Base-by-base conservation (phyloP, 2,329 filamentous ascomycete species). In the Phialocephala subalpina region DNA sequence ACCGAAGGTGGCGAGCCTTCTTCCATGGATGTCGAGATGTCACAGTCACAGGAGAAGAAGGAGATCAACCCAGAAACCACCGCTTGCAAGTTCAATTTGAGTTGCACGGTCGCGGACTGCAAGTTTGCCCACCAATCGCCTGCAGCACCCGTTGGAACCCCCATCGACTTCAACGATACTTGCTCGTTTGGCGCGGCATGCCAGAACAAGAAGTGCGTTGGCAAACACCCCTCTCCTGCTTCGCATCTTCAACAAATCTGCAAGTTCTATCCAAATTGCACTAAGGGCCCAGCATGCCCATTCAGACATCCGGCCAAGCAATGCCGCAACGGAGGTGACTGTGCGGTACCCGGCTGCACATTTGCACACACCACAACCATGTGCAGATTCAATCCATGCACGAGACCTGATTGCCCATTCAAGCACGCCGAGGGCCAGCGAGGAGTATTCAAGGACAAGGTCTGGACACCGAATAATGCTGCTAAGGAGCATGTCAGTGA, bases 71-170 rank as follows among this genome's bases (percentile, higher is more conserved):
- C 86, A 1, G 85, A 89, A 6, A 87, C 92, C 58, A 91, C 84
- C 16, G 83, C 95, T 68, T 99, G 96, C 87, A 93, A 92, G 75
- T 99, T 89, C 83, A 97, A 98, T 80, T 83, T 96, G 62, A 84
- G 87, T 69, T 99, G 96, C 82, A 92, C 91, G 45, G 97, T 97
- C 79, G 89, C 88, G 72, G 92, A 97, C 68, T 99, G 96, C 81
- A 91, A 90, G 71, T 99, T 93, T 78, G 96, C 93, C 20, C 96
- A 99, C 76, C 95, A 97, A 80, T 97, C 94, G 18, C 94, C 96
- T 1, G 94, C 92, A 1, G 94, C 95, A 36, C 91, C 93, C 3
- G 90, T 91, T 1, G 92, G 91, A 33, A 87, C 86, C 1, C 85
- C 89, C 0, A 84, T 98, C 65, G 96, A 98, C 77, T 85, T 94